Percentiles rank a stretch among this genome's conserved stretches.
phyloP scores from a whole-genome alignment of 2,329 filamentous ascomycete species.

The Hymenoscyphus fructigenus region DNA sequence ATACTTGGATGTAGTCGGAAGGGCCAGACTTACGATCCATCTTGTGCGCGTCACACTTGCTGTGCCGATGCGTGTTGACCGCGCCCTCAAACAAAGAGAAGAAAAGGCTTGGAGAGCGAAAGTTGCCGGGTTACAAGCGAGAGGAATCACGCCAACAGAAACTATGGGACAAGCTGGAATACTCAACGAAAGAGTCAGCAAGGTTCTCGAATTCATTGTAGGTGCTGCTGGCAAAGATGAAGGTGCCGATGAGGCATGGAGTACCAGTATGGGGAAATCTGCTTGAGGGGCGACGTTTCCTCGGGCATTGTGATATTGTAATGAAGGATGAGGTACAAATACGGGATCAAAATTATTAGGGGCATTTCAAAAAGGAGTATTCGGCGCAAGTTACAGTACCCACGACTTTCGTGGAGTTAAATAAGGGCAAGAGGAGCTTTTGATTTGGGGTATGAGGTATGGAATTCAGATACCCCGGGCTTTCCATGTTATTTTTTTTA shows the following conservation, averaged over 20 bases:
- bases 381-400: background rate
- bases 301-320: background rate
- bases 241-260: constrained; percentile 39
- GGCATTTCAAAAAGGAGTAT: constrained; percentile 3
- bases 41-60: constrained; percentile 41
- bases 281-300: background rate
- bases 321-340: background rate
- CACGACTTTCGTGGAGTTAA: background rate
- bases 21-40: constrained; percentile 40
- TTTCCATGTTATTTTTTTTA: background rate
- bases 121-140: constrained; percentile 38
- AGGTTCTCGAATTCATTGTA: constrained; percentile 42
- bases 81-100: constrained; percentile 39
- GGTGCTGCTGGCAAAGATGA: constrained; percentile 42
- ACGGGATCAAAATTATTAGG: constrained; percentile 1
- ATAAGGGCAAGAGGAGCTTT: background rate
- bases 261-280: constrained; percentile 27
- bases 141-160: constrained; percentile 35
- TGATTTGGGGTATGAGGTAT: background rate
- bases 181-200: constrained; percentile 41
- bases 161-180: constrained; percentile 35
- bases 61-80: constrained; percentile 42
- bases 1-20: constrained; percentile 41
- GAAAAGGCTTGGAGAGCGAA: constrained; percentile 41
- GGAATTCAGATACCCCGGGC: background rate